Evolutionary conservation across 768 basidiomycete species (phyloP), one percentile per base, ranked within the genome.

Genomic region (Hemileccinum impolitum): DNA sequence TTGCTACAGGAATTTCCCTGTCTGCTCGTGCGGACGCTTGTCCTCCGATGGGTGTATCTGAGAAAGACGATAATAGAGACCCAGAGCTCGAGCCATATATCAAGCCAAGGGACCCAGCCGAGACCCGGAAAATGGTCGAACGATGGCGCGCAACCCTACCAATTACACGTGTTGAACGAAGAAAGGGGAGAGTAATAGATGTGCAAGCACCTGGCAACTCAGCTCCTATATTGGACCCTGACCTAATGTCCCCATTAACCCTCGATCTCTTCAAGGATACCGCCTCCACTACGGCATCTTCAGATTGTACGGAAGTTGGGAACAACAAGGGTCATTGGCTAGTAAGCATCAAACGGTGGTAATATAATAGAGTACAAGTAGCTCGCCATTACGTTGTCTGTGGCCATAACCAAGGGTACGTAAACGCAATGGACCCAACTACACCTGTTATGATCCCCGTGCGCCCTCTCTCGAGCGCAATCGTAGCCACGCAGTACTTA

Each of bases 401-500:
- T 6, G 23, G 11, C 9, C 8, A 30, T 30, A 30, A 12, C 28
- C 9, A 9, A 30, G 4, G 9, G 8, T 30, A 25, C 18, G 25
- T 17, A 19, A 30, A 32, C 15, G 3, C 12, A 26, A 19, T 38
- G 25, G 31, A 43, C n/a, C n/a, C 10, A 17, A 45, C 13, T 31
- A 42, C n/a, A 39, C 26, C 6, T 32, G n/a, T 30, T 38, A 42
- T 23, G 26, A 44, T 36, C 43, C 37, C 37, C 6, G 28, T 26
- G 28, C 15, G 3, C 50, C 55, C 39, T 69, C 65, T 55, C 66
- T 73, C 39, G 71, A 73, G 30, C 81, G 74, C 49, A 86, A 65
- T 55, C 76, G 78, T 45, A 75, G 60, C 75, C 75, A 82, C 0
- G 83, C 85, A 15, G 81, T 84, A 10, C 59, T 71, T 58, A 88